Conservation (phyloP, 192 early-diverging fungal species). For the Umbelopsis sp. region DNA sequence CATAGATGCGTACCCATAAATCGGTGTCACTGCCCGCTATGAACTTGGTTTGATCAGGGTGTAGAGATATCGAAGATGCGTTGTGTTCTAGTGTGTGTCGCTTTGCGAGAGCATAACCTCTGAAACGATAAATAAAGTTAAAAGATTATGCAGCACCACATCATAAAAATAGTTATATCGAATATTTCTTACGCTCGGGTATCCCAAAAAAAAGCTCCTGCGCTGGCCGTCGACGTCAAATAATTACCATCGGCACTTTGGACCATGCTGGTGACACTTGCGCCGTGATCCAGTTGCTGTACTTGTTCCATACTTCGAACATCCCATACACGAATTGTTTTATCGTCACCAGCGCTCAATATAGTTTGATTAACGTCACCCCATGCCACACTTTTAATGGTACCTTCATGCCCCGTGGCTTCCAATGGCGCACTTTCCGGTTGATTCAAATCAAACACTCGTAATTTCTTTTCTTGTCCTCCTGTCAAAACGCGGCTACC, state of each 20-base stretch:
- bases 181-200: slow-evolving; percentile 66
- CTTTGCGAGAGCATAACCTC: slow-evolving; percentile 5
- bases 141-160: background rate
- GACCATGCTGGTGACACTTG: slow-evolving; percentile 70
- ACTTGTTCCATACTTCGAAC: slow-evolving; percentile 65
- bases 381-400: slow-evolving; percentile 66
- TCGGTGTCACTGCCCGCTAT: slow-evolving; percentile 81
- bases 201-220: slow-evolving; percentile 74
- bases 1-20: slow-evolving; percentile 84
- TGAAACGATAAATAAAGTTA: background rate
- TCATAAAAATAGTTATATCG: slow-evolving; percentile 8
- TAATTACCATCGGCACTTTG: slow-evolving; percentile 75
- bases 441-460: slow-evolving; percentile 76
- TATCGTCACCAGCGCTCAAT: slow-evolving; percentile 64
- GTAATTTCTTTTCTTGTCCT: slow-evolving; percentile 79
- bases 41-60: slow-evolving; percentile 77
- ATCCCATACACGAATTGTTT: slow-evolving; percentile 70
- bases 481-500: slow-evolving; percentile 76
- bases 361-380: slow-evolving; percentile 58
- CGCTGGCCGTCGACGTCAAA: slow-evolving; percentile 79
- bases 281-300: slow-evolving; percentile 61
- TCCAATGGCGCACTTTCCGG: slow-evolving; percentile 45
- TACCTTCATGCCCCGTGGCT: slow-evolving; percentile 54
- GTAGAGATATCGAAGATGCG: slow-evolving; percentile 80
- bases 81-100: slow-evolving; percentile 48